Evolutionary conservation across 257 asterid species (phyloP), one percentile per base, ranked within the genome.

Genomic region (Rubia yunnanensis): DNA sequence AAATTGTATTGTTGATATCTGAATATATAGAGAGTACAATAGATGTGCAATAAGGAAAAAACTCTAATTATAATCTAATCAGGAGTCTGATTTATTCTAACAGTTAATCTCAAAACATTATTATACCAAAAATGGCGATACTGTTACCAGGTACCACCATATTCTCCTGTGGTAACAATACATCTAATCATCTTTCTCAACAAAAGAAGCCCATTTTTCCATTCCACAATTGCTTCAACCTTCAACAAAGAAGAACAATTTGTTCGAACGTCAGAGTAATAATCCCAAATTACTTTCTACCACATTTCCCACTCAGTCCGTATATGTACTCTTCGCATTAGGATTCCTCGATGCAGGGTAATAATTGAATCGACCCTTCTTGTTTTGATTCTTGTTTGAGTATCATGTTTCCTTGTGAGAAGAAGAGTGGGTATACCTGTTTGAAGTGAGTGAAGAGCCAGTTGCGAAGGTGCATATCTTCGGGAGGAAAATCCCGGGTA

Each of bases 281-380:
- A n/a, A n/a, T n/a, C 24, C 77, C 68, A 38, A 79, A 32, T 32
- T 78, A 7, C 13, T 44, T 44, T 39, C 81, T 26, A 77, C 22
- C 53, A 86, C 48, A 53, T 41, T 82, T 77, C 71, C 82, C 57
- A 55, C 80, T 68, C 91, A 82, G 77, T 78, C 86, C 69, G 86
- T 78, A 6, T n/a, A 70, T 54, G 95, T 86, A 73, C 70, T 85
- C 5, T 77, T 85, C 73, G 83, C 96, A 18, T 44, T 87, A 57
- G 95, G 97, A 55, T 90, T 85, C 82, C 72, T 87, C 36, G 97
- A 87, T 80, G 97, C 97, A 10, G 97, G 97, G 97, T 87, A 85
- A 64, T 17, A 66, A n/a, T n/a, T n/a, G n/a, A n/a, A n/a, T n/a
- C n/a, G n/a, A n/a, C n/a, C n/a, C n/a, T n/a, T n/a, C n/a, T n/a